Percentiles rank a stretch among this genome's conserved stretches.
Conservation (phyloP, 345 rosid species). For the Dovyalis caffra region DNA sequence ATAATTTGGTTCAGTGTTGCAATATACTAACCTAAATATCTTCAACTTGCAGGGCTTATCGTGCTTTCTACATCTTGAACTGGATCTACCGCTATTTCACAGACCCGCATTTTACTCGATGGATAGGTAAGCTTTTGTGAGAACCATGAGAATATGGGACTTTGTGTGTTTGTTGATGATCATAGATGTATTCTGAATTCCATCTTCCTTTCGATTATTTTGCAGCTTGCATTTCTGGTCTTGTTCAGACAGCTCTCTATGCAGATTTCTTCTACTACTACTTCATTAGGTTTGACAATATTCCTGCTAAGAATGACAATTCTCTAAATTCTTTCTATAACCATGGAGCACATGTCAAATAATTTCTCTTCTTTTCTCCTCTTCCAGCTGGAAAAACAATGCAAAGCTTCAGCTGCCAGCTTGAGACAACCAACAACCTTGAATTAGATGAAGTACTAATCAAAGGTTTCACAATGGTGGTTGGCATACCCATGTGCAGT, state of each 20-base stretch:
- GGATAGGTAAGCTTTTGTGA: constrained; percentile 59
- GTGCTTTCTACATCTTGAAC: constrained; percentile 79
- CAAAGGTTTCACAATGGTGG: neutral
- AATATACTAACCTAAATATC: neutral
- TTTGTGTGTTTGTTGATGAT: neutral
- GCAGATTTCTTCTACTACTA: constrained; percentile 96
- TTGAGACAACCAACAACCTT: constrained; percentile 31
- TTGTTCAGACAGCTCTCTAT: constrained; percentile 81
- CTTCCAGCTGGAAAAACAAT: constrained; percentile 85
- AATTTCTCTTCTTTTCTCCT: neutral
- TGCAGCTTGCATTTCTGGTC: constrained; percentile 83
- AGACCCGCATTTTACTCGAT: constrained; percentile 58
- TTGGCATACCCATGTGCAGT: neutral
- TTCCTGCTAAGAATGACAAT: neutral
- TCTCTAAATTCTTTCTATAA: neutral
- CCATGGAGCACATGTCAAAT: neutral
- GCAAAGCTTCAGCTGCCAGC: constrained; percentile 92
- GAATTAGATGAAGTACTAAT: neutral
- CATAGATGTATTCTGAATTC: constrained; percentile 12
- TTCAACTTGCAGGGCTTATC: constrained; percentile 68
- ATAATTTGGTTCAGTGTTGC: neutral
- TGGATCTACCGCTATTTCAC: constrained; percentile 81
- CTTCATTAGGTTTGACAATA: constrained; percentile 58
- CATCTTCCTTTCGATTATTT: constrained; percentile 2
- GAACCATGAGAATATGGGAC: neutral